Evolutionary conservation across 805 yeast species (phyloP).

Genomic region (Tetrapisispora namnaoensis): DNA sequence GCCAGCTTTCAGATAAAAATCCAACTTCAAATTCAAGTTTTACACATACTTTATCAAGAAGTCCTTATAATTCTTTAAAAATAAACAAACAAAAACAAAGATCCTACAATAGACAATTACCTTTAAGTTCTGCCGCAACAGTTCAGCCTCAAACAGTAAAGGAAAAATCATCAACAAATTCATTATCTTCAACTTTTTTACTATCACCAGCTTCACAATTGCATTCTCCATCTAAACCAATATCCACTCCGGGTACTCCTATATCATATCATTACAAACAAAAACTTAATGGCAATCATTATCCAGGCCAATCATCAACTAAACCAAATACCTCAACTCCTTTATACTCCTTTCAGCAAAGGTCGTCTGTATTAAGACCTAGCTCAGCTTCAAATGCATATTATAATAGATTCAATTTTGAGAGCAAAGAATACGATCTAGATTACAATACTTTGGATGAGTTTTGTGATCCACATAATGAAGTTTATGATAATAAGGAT

Average conservation of each 20-base stretch:
- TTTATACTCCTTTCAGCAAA: constrained; percentile 1
- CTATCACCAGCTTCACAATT: constrained; percentile 21
- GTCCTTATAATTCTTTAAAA: constrained; percentile 20
- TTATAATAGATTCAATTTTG: constrained; percentile 26
- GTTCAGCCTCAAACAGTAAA: constrained; percentile 18
- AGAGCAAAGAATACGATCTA: constrained; percentile 32
- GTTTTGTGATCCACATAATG: constrained; percentile 1
- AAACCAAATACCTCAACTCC: constrained; percentile 4
- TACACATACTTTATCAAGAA: background rate
- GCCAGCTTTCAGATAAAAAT: background rate
- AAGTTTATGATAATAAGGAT: background rate
- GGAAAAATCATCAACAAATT: constrained; percentile 20
- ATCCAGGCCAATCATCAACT: background rate
- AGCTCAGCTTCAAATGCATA: constrained; percentile 6
- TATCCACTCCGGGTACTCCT: constrained; percentile 20
- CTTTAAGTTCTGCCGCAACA: constrained; percentile 1
- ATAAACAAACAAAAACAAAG: constrained; percentile 28
- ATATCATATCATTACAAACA: constrained; percentile 9
- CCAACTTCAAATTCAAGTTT: background rate
- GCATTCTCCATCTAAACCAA: constrained; percentile 18
- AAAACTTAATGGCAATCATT: background rate
- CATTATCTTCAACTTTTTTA: constrained; percentile 20
- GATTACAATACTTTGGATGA: constrained; percentile 11
- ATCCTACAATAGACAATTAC: constrained; percentile 21
- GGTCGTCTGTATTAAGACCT: constrained; percentile 6